Evolutionary conservation across 208 protist genomes (phyloP), one percentile per base, ranked within the genome.

Genomic region (Borovskyia barvae): DNA sequence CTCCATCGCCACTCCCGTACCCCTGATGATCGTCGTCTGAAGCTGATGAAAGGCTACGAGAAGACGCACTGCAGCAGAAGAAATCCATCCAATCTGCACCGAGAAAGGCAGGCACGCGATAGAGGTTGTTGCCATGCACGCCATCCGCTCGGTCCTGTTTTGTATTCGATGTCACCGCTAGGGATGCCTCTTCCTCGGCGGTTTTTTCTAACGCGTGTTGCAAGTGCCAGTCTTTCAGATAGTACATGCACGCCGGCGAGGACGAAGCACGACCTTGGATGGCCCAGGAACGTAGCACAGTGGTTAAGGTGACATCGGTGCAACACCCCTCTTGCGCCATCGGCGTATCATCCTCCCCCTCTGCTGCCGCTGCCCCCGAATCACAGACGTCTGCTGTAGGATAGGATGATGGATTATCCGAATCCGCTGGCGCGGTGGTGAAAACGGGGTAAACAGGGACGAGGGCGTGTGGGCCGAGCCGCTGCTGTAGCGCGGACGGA

Each of bases 201-300:
- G 43, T n/a, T 25, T 30, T 41, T 42, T 84, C 81, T n/a, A 74
- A 11, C 8, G 80, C 76, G 1, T 47, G 42, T 40, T 88, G 88
- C 49, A 86, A 61, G 46, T 92, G 84, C 87, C 87, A 94, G 53
- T 94, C 84, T 48, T 90, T 92, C 41, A 94, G 55, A 58, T 94
- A 93, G 20, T 66, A 70, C 24, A 24, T 40, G 25, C 22, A 41
- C 22, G 30, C 8, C 42, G 14, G n/a, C 28, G 15, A 41, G 12
- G 29, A 22, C 25, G 8, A 8, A 14, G 12, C 54, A 17, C n/a
- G 28, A 25, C 9, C 0, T 19, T 3, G 14, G 15, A 29, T 14
- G 6, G 48, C 33, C 72, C 66, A 72, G 19, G 66, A 62, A 11
- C 40, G 36, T 22, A 75, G 35, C 33, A 72, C 68, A 17, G 15